phyloP scores from a whole-genome alignment of 495 filamentous ascomycete genomes.

The Lophiotrema nucula region DNA sequence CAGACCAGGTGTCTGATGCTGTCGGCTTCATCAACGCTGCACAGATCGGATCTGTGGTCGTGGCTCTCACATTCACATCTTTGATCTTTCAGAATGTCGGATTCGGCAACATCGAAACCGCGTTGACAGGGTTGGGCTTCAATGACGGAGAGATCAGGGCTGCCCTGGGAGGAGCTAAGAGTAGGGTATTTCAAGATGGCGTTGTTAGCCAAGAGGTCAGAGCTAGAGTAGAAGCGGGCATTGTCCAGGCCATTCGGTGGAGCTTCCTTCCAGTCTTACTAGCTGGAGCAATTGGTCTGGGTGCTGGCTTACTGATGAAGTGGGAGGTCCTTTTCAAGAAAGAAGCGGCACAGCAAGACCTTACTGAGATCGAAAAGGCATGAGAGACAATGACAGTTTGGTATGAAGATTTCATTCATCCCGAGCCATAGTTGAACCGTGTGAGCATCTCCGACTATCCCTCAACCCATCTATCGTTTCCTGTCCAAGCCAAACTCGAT shows the following conservation, averaged over 20 bases:
- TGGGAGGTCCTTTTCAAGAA: slow-evolving; percentile 32
- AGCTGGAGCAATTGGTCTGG: slow-evolving; percentile 21
- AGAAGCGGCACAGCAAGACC: background rate
- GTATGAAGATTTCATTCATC: background rate
- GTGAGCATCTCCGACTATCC: too few species aligned
- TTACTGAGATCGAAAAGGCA: background rate
- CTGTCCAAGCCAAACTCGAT: too few species aligned
- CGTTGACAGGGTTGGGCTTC: slow-evolving; percentile 18
- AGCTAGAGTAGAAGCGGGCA: slow-evolving; percentile 19
- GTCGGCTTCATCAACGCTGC: slow-evolving; percentile 32
- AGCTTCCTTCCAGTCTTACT: slow-evolving; percentile 35
- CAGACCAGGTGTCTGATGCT: slow-evolving; percentile 13
- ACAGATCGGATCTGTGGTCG: slow-evolving; percentile 23
- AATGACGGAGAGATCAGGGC: slow-evolving; percentile 14
- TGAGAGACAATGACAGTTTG: background rate
- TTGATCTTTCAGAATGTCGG: slow-evolving; percentile 33
- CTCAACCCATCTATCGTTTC: too few species aligned
- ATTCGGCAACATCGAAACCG: slow-evolving; percentile 14
- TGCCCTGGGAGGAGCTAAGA: slow-evolving; percentile 29
- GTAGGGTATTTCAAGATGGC: slow-evolving; percentile 21
- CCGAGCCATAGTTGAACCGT: background rate
- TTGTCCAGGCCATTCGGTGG: slow-evolving; percentile 31
- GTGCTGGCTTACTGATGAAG: slow-evolving; percentile 26
- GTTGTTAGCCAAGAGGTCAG: slow-evolving; percentile 6
- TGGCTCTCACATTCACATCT: slow-evolving; percentile 25